phyloP scores from a whole-genome alignment of 2,329 filamentous ascomycete genomes.

The Penicillium sp. region DNA sequence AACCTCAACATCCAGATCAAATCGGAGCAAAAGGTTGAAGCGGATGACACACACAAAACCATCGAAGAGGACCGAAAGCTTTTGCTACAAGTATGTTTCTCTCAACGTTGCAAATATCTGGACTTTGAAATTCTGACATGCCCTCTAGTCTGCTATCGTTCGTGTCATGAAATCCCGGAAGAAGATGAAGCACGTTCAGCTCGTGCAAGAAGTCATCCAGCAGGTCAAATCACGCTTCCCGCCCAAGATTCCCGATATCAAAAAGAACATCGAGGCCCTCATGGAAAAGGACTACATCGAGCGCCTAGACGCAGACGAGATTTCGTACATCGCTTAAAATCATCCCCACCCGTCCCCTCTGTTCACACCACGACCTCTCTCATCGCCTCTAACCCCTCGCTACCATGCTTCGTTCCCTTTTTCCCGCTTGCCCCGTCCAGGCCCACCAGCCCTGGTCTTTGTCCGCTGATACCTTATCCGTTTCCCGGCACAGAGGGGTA shows the following conservation, averaged over 20 bases:
- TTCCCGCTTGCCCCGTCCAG: constrained; percentile 4
- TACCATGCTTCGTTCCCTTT: constrained; percentile 1
- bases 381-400: not conserved
- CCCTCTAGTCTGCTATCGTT: constrained; percentile 84
- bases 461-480: too few species aligned
- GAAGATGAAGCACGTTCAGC: constrained; percentile 93
- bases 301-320: constrained; percentile 85
- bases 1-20: constrained; percentile 94
- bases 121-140: not conserved
- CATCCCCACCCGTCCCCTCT: not conserved
- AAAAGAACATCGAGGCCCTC: constrained; percentile 98
- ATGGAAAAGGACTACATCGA: constrained; percentile 99
- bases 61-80: constrained; percentile 98
- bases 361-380: too few species aligned
- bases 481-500: too few species aligned
- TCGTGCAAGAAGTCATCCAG: constrained; percentile 90
- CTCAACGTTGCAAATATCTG: constrained; percentile 14
- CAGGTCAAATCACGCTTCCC: constrained; percentile 92
- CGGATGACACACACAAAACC: constrained; percentile 96
- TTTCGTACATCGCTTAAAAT: constrained; percentile 84
- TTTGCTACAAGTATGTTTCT: constrained; percentile 75
- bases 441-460: too few species aligned
- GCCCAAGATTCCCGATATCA: constrained; percentile 91
- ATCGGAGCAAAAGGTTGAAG: constrained; percentile 92
- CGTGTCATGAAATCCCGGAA: constrained; percentile 99